These are phyloP conservation scores for Thyridium curvatum DNA, from an alignment of 2,329 filamentous ascomycete species.

Conservation along the genomic window DNA sequence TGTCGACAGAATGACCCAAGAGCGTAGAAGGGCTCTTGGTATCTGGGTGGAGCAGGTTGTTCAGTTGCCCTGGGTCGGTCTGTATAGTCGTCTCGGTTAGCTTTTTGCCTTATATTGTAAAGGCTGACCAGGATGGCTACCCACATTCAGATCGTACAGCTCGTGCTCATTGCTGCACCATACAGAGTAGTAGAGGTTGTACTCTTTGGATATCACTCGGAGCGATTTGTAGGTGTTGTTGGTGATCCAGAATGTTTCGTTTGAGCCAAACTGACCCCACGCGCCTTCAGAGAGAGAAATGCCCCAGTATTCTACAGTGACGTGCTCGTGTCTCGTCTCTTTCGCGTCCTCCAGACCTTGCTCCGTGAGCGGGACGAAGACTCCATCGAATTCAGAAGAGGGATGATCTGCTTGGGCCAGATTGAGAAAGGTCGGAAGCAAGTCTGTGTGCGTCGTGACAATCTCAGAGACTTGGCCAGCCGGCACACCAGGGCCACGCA, in stretches of 20 bases:
- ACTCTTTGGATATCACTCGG: constrained; percentile 45
- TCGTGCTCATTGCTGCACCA: constrained; percentile 66
- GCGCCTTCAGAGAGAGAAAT: constrained; percentile 28
- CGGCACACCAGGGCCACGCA: constrained; percentile 51
- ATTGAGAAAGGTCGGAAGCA: constrained; percentile 53
- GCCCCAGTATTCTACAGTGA: constrained; percentile 54
- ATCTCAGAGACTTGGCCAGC: constrained; percentile 30
- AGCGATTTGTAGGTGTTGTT: constrained; percentile 58
- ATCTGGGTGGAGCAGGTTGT: constrained; percentile 29
- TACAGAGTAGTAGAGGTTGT: constrained; percentile 59
- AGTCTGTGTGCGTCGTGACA: constrained; percentile 56
- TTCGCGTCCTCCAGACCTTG: constrained; percentile 13
- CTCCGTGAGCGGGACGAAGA: constrained; percentile 37
- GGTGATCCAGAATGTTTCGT: background rate
- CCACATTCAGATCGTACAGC: constrained; percentile 54
- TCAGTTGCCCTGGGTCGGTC: constrained; percentile 45
- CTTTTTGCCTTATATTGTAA: constrained; percentile 1
- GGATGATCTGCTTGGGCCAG: constrained; percentile 24
- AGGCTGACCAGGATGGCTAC: constrained; percentile 6
- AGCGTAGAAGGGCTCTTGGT: constrained; percentile 12
- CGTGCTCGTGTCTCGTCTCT: constrained; percentile 41
- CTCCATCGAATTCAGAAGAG: constrained; percentile 47
- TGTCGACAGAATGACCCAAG: constrained; percentile 25
- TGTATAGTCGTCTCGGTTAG: constrained; percentile 13
- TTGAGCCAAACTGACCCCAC: too few species aligned